Evolutionary conservation across 495 filamentous ascomycete genomes (phyloP).

Genomic region (Penicillium robsamsonii): DNA sequence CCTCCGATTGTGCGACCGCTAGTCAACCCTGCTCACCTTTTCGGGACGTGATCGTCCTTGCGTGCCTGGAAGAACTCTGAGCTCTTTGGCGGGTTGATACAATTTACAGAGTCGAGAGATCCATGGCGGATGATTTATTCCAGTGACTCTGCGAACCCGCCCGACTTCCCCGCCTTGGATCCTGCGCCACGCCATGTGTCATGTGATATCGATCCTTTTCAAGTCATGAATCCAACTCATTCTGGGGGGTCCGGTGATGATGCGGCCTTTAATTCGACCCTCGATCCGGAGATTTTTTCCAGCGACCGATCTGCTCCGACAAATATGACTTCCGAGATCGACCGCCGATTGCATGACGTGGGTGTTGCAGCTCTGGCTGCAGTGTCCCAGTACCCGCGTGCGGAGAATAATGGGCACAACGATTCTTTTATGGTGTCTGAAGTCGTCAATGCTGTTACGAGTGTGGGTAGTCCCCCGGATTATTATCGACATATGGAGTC

Average conservation of each 20-base stretch:
- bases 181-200: conserved; percentile 23
- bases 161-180: conserved; percentile 9
- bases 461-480: conserved; percentile 1
- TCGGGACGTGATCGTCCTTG: conserved; percentile 8
- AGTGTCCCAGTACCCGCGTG: conserved; percentile 33
- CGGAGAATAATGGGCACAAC: conserved; percentile 18
- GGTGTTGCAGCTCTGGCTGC: conserved; percentile 37
- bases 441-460: conserved; percentile 34
- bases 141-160: conserved; percentile 11
- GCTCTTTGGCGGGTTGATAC: too few species aligned
- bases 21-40: conserved; percentile 10
- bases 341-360: conserved; percentile 26
- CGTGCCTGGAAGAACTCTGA: conserved; percentile 13
- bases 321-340: conserved; percentile 17
- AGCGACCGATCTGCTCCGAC: conserved; percentile 1
- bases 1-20: conserved; percentile 14
- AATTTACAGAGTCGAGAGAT: neutral
- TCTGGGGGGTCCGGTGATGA: conserved; percentile 8
- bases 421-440: conserved; percentile 25
- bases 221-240: conserved; percentile 22
- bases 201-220: conserved; percentile 20
- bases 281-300: conserved; percentile 9
- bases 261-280: conserved; percentile 9
- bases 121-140: conserved; percentile 28
- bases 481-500: conserved; percentile 9